Evolutionary conservation across 768 basidiomycete genomes (phyloP).

Genomic region (Brasilioporus rufonigricans): DNA sequence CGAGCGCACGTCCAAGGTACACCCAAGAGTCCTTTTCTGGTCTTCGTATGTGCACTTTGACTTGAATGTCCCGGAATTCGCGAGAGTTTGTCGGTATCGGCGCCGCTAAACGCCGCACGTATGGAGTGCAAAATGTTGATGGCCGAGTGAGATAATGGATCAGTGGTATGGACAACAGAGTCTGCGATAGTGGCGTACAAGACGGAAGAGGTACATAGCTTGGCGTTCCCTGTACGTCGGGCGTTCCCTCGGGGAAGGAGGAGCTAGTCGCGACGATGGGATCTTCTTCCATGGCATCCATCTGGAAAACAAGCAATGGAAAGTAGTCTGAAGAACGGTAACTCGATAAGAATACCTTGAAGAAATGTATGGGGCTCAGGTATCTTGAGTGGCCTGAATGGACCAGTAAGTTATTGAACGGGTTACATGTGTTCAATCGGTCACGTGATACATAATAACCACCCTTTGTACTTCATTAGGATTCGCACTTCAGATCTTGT

Average conservation of each 20-base stretch:
- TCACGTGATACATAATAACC: constrained; percentile 23
- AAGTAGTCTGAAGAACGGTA: background rate
- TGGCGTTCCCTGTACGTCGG: constrained; percentile 16
- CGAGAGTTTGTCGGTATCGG: constrained; percentile 34
- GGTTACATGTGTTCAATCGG: constrained; percentile 2
- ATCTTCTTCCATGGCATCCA: constrained; percentile 37
- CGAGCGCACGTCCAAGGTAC: constrained; percentile 75
- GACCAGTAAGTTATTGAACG: constrained; percentile 5
- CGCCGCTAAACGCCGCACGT: constrained; percentile 14
- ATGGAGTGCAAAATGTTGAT: background rate
- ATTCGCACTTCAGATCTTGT: background rate
- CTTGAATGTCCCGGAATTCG: constrained; percentile 76
- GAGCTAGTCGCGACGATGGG: constrained; percentile 22
- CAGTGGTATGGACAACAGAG: constrained; percentile 5
- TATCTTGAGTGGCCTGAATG: constrained; percentile 21
- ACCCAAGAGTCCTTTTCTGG: constrained; percentile 80
- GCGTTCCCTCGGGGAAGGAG: constrained; percentile 20
- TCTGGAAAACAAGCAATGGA: constrained; percentile 13
- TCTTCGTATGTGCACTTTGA: constrained; percentile 80
- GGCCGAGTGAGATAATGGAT: background rate
- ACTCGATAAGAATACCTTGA: constrained; percentile 2
- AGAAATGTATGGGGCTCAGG: constrained; percentile 12
- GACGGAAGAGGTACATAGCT: constrained; percentile 14
- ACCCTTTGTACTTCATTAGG: background rate
- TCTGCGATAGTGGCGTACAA: constrained; percentile 16